Evolutionary conservation across 2,329 filamentous ascomycete species (phyloP).

Genomic region (Akanthomyces muscarius): DNA sequence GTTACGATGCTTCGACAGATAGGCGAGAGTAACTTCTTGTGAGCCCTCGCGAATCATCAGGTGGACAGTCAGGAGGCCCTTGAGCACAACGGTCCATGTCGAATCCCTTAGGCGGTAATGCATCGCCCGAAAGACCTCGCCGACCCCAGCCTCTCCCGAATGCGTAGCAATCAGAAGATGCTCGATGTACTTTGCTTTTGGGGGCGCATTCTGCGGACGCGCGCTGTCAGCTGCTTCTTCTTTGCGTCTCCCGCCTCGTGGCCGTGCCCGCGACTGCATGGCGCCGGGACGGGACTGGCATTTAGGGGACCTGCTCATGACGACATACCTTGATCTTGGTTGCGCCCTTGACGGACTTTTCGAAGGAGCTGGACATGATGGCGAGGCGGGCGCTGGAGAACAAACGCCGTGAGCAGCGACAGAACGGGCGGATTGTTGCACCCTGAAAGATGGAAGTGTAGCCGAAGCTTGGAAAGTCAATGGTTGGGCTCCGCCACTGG

Average conservation of each 20-base stretch:
- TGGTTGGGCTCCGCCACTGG: conserved; percentile 15
- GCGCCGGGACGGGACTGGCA: background rate
- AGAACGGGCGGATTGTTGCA: background rate
- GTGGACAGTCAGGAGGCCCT: conserved; percentile 91
- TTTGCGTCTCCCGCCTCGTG: background rate
- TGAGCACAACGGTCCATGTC: conserved; percentile 99
- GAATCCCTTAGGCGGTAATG: conserved; percentile 87
- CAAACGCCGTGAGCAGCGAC: conserved; percentile 15
- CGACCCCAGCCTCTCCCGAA: conserved; percentile 89
- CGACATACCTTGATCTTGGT: conserved; percentile 84
- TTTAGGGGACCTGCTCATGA: background rate
- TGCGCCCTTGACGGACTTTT: conserved; percentile 98
- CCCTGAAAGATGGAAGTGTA: conserved; percentile 14
- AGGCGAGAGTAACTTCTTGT: conserved; percentile 80
- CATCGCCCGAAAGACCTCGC: conserved; percentile 89
- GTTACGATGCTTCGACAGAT: conserved; percentile 76
- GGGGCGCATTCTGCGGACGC: conserved; percentile 70
- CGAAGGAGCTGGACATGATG: conserved; percentile 80
- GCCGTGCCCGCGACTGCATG: background rate
- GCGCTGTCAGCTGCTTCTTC: background rate
- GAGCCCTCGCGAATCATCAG: conserved; percentile 96
- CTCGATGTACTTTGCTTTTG: conserved; percentile 99
- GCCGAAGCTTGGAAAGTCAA: conserved; percentile 14
- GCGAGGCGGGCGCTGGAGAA: conserved; percentile 21
- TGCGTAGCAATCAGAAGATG: conserved; percentile 95